Conservation (phyloP, 2,329 filamentous ascomycete species). For the Colletotrichum agaves region DNA sequence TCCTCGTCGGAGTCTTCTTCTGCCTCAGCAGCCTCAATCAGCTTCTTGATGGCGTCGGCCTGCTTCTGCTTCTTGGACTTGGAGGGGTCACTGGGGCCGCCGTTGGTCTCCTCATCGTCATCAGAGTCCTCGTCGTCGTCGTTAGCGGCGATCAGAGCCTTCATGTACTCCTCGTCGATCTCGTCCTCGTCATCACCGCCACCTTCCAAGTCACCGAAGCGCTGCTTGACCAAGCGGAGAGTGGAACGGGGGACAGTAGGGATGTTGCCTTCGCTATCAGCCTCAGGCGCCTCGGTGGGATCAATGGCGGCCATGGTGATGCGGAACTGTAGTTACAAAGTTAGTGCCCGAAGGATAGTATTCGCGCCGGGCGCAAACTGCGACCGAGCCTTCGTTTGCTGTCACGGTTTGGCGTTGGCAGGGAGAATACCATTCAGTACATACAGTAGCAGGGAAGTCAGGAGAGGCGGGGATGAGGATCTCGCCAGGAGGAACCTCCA, state of each 20-base stretch:
- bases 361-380: conserved; percentile 20
- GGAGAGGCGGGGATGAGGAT: conserved; percentile 81
- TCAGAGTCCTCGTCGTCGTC: conserved; percentile 63
- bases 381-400: not conserved
- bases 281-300: conserved; percentile 79
- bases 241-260: conserved; percentile 80
- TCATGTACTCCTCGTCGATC: conserved; percentile 74
- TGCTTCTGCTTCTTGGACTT: conserved; percentile 90
- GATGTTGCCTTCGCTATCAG: conserved; percentile 70
- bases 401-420: not conserved
- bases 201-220: conserved; percentile 65
- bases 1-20: conserved; percentile 73
- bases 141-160: conserved; percentile 62
- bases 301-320: conserved; percentile 99
- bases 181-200: conserved; percentile 68
- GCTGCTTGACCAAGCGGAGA: conserved; percentile 87
- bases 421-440: conserved; percentile 48
- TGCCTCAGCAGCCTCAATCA: conserved; percentile 74
- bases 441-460: conserved; percentile 85
- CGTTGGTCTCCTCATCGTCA: conserved; percentile 71
- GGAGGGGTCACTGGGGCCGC: conserved; percentile 88
- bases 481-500: conserved; percentile 88
- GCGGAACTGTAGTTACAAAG: conserved; percentile 74
- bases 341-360: conserved; percentile 43
- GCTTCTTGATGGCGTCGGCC: conserved; percentile 80